Base-by-base conservation (phyloP, 176 grass and related monocot species). In the Aegilops speltoides region DNA sequence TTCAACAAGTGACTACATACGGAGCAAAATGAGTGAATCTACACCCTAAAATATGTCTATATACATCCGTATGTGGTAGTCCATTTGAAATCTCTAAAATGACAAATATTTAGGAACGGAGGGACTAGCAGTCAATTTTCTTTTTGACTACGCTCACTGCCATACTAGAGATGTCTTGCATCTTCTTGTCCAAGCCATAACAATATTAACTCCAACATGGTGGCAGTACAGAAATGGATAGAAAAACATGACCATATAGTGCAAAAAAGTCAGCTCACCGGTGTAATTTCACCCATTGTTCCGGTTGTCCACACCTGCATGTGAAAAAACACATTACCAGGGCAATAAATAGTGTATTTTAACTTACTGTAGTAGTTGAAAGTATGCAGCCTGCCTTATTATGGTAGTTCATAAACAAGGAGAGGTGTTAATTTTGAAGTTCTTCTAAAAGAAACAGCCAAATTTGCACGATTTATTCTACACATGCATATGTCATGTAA, bases 251-350 rank as follows among this genome's bases (percentile, higher is more conserved):
- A 46, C 8, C 17, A 29, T 11, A 9, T 2, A 46, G 4, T 70
- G 34, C 22, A 74, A 23, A 25, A 79, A 59, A 60, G 19, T 74
- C 64, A 73, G 87, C 93, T 94, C 60, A 96, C 96, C n/a, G 96
- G 96, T 85, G 96, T 94, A 62, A 98, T 81, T 86, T 98, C 96
- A 25, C 96, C 96, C 96, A 98, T 98, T 65, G 96, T 98, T 92
- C 96, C 96, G 12, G 96, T 98, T 84, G 96, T 98, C 96, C 96
- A 98, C 59, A 94, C 96, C 96, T 98, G 84, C 70, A 86, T 22
- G 80, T 89, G 75, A 82, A 79, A 86, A 87, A 13, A 24, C 60
- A 32, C 61, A 50, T 19, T 86, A 59, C 59, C 33, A 64, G 17
- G 82, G 63, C 23, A 78, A 1, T 15, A n/a, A 84, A 68, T 80